A percentile compares a stretch with the other conserved stretches of the same genome.
These are phyloP conservation scores for Wallemia mellicola DNA, from an alignment of 1,284 basidiomycete genomes.

Conservation along the genomic window DNA sequence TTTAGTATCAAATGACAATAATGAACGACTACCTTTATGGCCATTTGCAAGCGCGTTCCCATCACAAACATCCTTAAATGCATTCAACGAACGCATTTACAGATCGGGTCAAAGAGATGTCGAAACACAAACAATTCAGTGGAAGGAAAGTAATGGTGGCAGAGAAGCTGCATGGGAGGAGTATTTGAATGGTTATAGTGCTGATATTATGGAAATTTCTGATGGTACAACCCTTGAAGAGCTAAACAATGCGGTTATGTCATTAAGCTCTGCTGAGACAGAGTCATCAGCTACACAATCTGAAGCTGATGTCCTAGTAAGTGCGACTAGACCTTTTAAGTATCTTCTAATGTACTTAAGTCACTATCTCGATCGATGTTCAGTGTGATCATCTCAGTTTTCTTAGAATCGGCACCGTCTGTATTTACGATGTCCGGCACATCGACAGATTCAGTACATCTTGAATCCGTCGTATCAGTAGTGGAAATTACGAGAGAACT, in stretches of 20 bases:
- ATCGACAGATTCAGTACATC: neutral
- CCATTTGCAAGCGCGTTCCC: slow-evolving; percentile 10
- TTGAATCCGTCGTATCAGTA: neutral
- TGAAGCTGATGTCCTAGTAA: neutral
- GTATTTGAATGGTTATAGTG: neutral
- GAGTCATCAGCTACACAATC: neutral
- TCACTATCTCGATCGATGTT: neutral
- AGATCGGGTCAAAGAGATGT: neutral
- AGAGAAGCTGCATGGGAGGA: neutral
- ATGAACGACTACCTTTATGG: slow-evolving; percentile 3
- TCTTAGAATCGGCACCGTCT: neutral
- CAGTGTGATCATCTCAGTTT: neutral
- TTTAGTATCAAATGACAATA: slow-evolving; percentile 4
- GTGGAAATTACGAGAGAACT: neutral
- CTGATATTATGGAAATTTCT: neutral
- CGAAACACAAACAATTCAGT: too few species aligned
- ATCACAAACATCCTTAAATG: slow-evolving; percentile 7
- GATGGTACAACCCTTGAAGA: neutral
- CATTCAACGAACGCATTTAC: slow-evolving; percentile 5
- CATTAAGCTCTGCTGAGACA: neutral
- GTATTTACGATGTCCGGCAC: neutral
- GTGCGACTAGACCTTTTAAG: neutral
- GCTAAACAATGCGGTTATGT: neutral
- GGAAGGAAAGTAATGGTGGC: neutral
- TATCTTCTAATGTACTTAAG: neutral